Conservation (phyloP, 768 basidiomycete genomes). For the Termitomyces sp. region DNA sequence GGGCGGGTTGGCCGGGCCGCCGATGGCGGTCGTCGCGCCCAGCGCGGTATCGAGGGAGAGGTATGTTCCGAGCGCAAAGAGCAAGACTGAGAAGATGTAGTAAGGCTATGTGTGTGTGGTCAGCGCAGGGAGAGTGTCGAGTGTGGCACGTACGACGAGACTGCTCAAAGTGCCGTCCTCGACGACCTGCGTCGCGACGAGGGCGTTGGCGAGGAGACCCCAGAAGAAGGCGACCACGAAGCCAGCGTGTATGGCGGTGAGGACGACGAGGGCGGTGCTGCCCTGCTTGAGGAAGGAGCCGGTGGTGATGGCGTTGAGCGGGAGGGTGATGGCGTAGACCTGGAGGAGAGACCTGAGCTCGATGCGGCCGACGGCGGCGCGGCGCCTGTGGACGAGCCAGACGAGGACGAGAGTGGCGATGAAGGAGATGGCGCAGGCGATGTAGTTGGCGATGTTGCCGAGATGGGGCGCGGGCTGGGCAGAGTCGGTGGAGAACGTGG, state of each 20-base stretch:
- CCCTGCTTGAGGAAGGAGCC: conserved; percentile 80
- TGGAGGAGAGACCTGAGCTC: conserved; percentile 65
- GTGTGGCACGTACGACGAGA: conserved; percentile 41
- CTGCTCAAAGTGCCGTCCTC: conserved; percentile 83
- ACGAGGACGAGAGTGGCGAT: conserved; percentile 54
- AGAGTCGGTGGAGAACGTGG: conserved; percentile 48
- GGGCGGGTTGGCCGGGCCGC: conserved; percentile 50
- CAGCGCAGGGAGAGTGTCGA: not conserved
- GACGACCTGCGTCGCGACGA: conserved; percentile 84
- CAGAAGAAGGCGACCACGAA: conserved; percentile 75
- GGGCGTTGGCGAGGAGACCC: conserved; percentile 66
- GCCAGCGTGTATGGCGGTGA: conserved; percentile 78
- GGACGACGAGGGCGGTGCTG: conserved; percentile 54
- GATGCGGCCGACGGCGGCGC: conserved; percentile 86
- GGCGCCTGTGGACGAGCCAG: conserved; percentile 51
- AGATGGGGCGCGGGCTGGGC: conserved; percentile 22
- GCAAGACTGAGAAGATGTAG: conserved; percentile 42
- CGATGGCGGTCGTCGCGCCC: conserved; percentile 54
- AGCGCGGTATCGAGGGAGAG: conserved; percentile 81
- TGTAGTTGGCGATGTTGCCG: conserved; percentile 84
- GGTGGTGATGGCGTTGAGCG: conserved; percentile 76
- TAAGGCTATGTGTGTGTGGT: conserved; percentile 48
- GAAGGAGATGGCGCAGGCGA: conserved; percentile 72
- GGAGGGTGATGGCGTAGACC: conserved; percentile 66
- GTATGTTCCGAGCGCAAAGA: conserved; percentile 74